Base-by-base conservation (phyloP, 2,329 filamentous ascomycete genomes). In the Fusarium sp. region DNA sequence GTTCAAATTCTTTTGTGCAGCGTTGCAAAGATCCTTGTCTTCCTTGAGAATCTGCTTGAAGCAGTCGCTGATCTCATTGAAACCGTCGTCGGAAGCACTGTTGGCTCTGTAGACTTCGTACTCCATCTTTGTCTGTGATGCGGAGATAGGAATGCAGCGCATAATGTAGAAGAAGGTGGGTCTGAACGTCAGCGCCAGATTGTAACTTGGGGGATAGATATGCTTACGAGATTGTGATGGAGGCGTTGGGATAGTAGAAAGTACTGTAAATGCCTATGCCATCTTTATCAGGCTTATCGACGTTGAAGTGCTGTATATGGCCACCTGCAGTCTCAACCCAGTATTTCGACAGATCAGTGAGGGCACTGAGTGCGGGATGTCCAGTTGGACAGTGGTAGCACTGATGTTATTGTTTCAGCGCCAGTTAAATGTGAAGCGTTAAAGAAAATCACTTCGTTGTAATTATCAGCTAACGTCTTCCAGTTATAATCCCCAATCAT, bases 301-400 rank as follows among this genome's bases (percentile, higher is more conserved):
- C 84, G 70, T 82, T 84, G 20, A 71, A 70, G 70, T 89, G 88
- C 56, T 86, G 82, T 51, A 89, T 87, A 63, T 87, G 83, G 1
- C 81, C 83, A 8, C 80, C 83, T 61, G 84, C 83, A 22, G 85
- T 84, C 63, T 87, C 82, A 39, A 88, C 87, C 36, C 82, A 80
- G 79, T 90, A 90, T 11, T 85, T 85, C 10, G 59, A 45, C 42
- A 74, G 20, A 89, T 83, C 42, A 82, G 83, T 8, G 85, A 70
- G 20, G 2, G 54, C 55, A 1, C 55, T 83, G 45, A 90, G 86
- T 59, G 88, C 87, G 2, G 89, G 88, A 66, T 91, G 89, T 1
- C 88, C 87, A 1, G 86, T 88, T 26, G 86, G 84, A 80, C 89
- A 91, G 81, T 91, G 89, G 73, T 91, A 91, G 75, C 89, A 91